phyloP scores from a whole-genome alignment of 495 filamentous ascomycete genomes.

The Tuber borchii region DNA sequence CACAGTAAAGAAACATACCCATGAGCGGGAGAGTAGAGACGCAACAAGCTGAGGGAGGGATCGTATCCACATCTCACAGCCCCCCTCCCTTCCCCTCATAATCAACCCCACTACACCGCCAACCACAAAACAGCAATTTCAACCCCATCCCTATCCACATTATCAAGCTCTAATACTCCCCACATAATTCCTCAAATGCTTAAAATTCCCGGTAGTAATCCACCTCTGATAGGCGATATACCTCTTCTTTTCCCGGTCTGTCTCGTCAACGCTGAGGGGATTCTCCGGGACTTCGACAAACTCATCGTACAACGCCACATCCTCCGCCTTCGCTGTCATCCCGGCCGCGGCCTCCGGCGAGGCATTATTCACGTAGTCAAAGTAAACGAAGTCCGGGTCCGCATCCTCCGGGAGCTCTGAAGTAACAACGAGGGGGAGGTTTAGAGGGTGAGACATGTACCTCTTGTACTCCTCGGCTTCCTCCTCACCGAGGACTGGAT shows the following conservation, averaged over 20 bases:
- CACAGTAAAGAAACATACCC: neutral
- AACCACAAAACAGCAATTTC: neutral
- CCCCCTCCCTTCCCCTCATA: neutral
- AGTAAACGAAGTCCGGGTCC: conserved; percentile 28
- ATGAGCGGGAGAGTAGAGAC: neutral
- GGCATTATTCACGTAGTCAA: conserved; percentile 33
- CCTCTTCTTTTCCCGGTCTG: conserved; percentile 79
- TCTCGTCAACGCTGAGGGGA: conserved; percentile 75
- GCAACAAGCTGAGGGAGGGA: neutral
- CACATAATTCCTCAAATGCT: conserved; percentile 35
- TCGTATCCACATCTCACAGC: neutral
- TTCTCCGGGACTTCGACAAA: conserved; percentile 71
- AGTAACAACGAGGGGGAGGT: conserved; percentile 77
- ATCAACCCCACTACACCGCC: neutral
- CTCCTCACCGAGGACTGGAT: conserved; percentile 39
- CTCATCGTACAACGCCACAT: conserved; percentile 65
- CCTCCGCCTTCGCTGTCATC: conserved; percentile 54
- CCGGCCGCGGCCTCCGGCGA: conserved; percentile 41
- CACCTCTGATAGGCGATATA: conserved; percentile 95
- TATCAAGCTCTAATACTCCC: conserved; percentile 19
- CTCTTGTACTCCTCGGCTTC: conserved; percentile 81
- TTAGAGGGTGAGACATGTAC: conserved; percentile 88
- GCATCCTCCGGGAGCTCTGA: conserved; percentile 54
- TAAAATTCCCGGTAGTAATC: conserved; percentile 50
- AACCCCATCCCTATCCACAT: neutral